A percentile compares a stretch with the other conserved stretches of the same genome.
phyloP scores from a whole-genome alignment of 129 eudicot species.

The Centella asiatica region DNA sequence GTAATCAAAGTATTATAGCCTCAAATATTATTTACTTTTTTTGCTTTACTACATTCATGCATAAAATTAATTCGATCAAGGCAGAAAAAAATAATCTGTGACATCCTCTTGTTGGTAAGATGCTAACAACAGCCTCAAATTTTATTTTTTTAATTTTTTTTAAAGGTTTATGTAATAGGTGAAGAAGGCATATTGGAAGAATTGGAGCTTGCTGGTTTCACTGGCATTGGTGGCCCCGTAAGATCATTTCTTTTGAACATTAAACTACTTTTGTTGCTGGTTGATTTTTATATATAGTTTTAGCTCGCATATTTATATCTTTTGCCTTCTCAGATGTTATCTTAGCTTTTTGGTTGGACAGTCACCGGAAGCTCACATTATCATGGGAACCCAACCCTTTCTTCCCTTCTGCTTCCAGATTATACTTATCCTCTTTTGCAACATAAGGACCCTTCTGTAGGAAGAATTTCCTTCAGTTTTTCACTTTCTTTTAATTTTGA shows the following conservation, averaged over 20 bases:
- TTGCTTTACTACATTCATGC: not conserved
- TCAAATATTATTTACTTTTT: not conserved
- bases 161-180: constrained; percentile 87
- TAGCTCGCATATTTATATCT: not conserved
- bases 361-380: not conserved
- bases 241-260: constrained; percentile 9
- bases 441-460: not conserved
- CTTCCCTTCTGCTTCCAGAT: not conserved
- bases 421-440: not conserved
- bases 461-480: not conserved
- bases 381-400: not conserved
- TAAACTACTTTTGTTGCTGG: not conserved
- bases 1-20: too few species aligned
- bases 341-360: constrained; percentile 1
- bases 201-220: constrained; percentile 85
- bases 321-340: not conserved
- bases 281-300: not conserved
- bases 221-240: constrained; percentile 89
- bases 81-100: not conserved
- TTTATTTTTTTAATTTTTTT: constrained; percentile 2
- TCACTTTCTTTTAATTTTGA: not conserved
- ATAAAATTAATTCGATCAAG: not conserved
- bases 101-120: not conserved
- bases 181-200: constrained; percentile 89
- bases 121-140: not conserved